Base-by-base conservation (phyloP, 805 yeast genomes). In the Candida quercuum region DNA sequence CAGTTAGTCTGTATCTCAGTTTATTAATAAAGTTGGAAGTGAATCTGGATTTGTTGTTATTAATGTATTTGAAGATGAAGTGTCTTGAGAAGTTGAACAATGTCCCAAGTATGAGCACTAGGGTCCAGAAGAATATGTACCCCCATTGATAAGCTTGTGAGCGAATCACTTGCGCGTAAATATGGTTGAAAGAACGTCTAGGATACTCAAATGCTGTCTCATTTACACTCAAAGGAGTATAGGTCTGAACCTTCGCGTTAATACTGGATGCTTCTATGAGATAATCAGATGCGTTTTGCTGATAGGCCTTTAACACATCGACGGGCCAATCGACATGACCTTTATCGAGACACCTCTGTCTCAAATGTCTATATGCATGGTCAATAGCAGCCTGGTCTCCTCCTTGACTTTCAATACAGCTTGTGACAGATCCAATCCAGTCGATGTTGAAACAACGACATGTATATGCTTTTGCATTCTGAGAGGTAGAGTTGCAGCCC, bases 111-210 rank as follows among this genome's bases (percentile, higher is more conserved):
- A 52, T 30, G 19, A 69, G 35, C 13, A 69, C 44, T 6, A 57
- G 49, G 0, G 51, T 52, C 74, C 74, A 69, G 39, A 55, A 69
- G 39, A 64, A 64, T 19, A 67, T 54, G 27, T 56, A 49, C n/a
- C 72, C 74, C 74, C 74, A 69, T 10, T 70, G 72, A 36, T 60
- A 61, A 50, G 67, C 59, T 41, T 62, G 69, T 15, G 69, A 62
- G 33, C 64, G 52, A 19, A 56, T 41, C 8, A 67, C 67, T 24
- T 61, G 63, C 6, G 59, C 54, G 18, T 64, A 59, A 29, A 52
- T 60, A 35, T 67, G 65, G 35, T 61, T 58, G 44, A 65, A 66
- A 6, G 64, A 59, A 8, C 42, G 35, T 31, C 53, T 54, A 36
- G 62, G 66, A 38, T 57, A 62, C 5, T 41, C 52, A 38, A 58